Conservation (phyloP, 2,329 filamentous ascomycete species). For the Diaporthe sp. region DNA sequence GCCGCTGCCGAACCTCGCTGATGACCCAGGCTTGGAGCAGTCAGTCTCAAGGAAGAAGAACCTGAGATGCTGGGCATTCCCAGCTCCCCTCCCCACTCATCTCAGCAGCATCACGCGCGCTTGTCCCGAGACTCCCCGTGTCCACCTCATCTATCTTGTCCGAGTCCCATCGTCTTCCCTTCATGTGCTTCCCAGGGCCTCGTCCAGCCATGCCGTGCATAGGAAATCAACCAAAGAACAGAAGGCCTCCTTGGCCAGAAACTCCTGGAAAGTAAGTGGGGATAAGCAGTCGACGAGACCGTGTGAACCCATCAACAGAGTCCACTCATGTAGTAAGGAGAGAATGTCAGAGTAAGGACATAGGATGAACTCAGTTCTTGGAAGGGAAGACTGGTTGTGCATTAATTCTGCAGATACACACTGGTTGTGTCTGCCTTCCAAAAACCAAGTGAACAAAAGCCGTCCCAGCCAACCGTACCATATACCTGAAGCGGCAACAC, state of each 20-base stretch:
- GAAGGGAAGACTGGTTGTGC: background rate
- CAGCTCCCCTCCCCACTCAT: background rate
- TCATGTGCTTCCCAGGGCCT: background rate
- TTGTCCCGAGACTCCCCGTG: no score
- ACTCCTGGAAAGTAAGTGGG: background rate
- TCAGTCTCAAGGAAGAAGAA: no score
- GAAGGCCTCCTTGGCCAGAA: background rate
- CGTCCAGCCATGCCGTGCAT: background rate
- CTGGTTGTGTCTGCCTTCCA: constrained; percentile 2
- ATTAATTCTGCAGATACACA: constrained; percentile 22
- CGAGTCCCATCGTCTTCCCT: no score
- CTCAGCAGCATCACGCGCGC: no score
- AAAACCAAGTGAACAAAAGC: background rate
- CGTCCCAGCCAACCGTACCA: constrained; percentile 13
- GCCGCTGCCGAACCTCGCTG: background rate
- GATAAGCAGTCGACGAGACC: background rate
- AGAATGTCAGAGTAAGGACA: background rate
- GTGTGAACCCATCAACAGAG: background rate
- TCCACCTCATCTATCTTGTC: no score
- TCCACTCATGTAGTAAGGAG: background rate
- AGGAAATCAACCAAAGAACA: background rate
- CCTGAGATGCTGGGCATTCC: no score
- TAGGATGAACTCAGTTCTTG: background rate
- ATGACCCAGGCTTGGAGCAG: no score
- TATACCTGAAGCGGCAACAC: constrained; percentile 33